Evolutionary conservation across 371 early-diverging fungal genomes (phyloP).

Genomic region (Smittium mucronatum): DNA sequence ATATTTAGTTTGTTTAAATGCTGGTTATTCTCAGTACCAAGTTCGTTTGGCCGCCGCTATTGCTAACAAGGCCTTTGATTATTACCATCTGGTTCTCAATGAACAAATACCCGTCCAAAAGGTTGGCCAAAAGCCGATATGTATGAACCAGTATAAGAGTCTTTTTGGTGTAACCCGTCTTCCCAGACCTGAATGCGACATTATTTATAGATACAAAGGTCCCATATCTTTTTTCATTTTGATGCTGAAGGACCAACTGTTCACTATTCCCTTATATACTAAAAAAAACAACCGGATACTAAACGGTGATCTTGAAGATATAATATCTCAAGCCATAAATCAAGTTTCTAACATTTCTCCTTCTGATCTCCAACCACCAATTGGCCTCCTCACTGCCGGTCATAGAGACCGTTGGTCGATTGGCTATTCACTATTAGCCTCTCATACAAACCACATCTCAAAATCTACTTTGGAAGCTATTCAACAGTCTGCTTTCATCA

Average conservation of each 20-base stretch:
- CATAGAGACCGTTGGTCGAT: conserved; percentile 74
- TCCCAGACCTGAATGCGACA: conserved; percentile 56
- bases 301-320: conserved; percentile 55
- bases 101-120: conserved; percentile 36
- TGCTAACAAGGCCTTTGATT: conserved; percentile 53
- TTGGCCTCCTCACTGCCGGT: conserved; percentile 68
- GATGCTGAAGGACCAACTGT: conserved; percentile 62
- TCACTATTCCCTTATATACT: conserved; percentile 48
- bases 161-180: conserved; percentile 67
- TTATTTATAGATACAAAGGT: conserved; percentile 37
- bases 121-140: conserved; percentile 39
- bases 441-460: neutral
- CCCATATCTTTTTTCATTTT: conserved; percentile 54
- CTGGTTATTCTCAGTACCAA: conserved; percentile 62
- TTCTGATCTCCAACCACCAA: conserved; percentile 37
- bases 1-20: conserved; percentile 15
- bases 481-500: conserved; percentile 5
- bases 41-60: conserved; percentile 73
- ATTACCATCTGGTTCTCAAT: conserved; percentile 39
- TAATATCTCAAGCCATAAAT: conserved; percentile 31
- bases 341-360: conserved; percentile 30
- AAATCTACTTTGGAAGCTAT: neutral
- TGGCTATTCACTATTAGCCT: conserved; percentile 37
- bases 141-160: conserved; percentile 77
- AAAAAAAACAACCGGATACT: conserved; percentile 34